Evolutionary conservation across 192 early-diverging fungal genomes (phyloP).

Genomic region (Helicostylum pulchrum): DNA sequence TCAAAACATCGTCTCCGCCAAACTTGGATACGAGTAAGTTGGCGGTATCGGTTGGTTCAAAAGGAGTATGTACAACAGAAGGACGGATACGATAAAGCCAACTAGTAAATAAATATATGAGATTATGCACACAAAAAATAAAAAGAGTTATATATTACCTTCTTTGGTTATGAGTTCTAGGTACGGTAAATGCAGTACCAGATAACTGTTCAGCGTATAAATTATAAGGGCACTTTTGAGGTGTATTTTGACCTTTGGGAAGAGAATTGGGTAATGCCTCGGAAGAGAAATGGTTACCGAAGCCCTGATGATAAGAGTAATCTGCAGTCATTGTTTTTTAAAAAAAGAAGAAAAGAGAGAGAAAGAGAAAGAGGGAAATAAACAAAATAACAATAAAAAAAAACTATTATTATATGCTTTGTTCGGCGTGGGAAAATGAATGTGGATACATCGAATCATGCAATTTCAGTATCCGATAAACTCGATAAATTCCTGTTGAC

Average conservation of each 20-base stretch:
- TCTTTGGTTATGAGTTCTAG: slow-evolving; percentile 74
- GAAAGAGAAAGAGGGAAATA: no score
- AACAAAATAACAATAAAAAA: no score
- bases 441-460: neutral
- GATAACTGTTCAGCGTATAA: slow-evolving; percentile 95
- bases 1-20: slow-evolving; percentile 42
- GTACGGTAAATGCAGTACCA: slow-evolving; percentile 87
- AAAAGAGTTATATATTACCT: slow-evolving; percentile 36
- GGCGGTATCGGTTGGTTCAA: slow-evolving; percentile 28
- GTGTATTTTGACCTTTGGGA: slow-evolving; percentile 87
- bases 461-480: no score
- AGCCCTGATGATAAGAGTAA: slow-evolving; percentile 74
- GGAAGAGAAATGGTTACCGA: slow-evolving; percentile 84
- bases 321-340: slow-evolving; percentile 20
- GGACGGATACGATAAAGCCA: slow-evolving; percentile 98
- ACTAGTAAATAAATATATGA: slow-evolving; percentile 31
- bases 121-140: neutral
- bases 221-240: slow-evolving; percentile 84
- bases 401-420: neutral
- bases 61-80: slow-evolving; percentile 81
- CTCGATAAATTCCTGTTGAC: neutral
- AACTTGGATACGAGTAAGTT: slow-evolving; percentile 61
- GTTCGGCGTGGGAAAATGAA: neutral
- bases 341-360: neutral
- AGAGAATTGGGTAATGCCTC: slow-evolving; percentile 82